Evolutionary conservation across 768 basidiomycete genomes (phyloP), one percentile per base, ranked within the genome.

Genomic region (Amanita fuliginea): DNA sequence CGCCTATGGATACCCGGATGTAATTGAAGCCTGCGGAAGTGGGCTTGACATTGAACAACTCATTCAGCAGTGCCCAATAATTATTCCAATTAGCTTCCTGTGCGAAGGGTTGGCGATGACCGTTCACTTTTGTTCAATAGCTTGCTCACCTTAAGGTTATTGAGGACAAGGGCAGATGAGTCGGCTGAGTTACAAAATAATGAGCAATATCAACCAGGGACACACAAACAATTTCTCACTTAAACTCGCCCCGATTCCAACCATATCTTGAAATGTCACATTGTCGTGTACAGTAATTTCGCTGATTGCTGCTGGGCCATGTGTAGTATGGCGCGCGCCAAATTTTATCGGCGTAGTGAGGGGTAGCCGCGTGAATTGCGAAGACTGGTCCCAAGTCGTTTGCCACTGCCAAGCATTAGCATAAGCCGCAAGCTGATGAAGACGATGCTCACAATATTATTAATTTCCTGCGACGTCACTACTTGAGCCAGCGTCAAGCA

Each of bases 11-110:
- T 34, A 87, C 68, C 9, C 86, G 76, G 45, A 88, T 63, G 56
- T 82, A 83, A 37, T 77, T 79, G 47, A 88, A 63, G 1, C 84
- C 86, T 19, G 86, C 84, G 4, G 76, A 69, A 0, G 72, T 78
- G 59, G 86, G 77, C 1, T 75, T 73, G 13, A 78, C 74, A 47
- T 75, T 66, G 57, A 86, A 87, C 55, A 84, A 71, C 53, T 77
- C 71, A 32, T 72, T 67, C 34, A 87, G 58, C 5, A 87, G 57
- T 6, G 65, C 62, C 70, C 74, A 77, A 57, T 88, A 88, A 57
- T 72, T 80, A 14, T 56, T 66, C 0, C 73, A 60, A 56, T 85
- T 77, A 58, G 59, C 68, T 2, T 60, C 63, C 80, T 83, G 46
- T 34, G 39, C 32, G 35, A 49, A 13, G 16, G 11, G 18, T 22